These are phyloP conservation scores for Leccinum variabile DNA, from an alignment of 1,284 basidiomycete genomes.

Conservation along the genomic window DNA sequence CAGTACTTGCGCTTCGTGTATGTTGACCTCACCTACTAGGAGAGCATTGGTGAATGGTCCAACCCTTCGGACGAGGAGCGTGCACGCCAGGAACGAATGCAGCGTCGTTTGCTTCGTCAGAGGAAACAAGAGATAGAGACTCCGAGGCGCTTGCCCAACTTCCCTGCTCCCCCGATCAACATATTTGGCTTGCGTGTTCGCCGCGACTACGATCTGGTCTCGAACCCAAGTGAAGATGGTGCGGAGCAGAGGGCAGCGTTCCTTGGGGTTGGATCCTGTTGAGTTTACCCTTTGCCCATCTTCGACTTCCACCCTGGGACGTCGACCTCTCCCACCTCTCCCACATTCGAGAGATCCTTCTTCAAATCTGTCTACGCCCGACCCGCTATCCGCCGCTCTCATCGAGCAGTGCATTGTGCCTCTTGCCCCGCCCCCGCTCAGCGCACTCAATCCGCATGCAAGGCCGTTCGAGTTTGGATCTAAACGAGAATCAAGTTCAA, in stretches of 20 bases:
- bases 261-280: slow-evolving; percentile 41
- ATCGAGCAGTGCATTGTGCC: slow-evolving; percentile 15
- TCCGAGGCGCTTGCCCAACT: slow-evolving; percentile 71
- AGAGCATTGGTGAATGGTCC: slow-evolving; percentile 86
- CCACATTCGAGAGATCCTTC: slow-evolving; percentile 67
- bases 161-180: slow-evolving; percentile 68
- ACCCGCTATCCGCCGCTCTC: slow-evolving; percentile 46
- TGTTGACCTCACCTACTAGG: slow-evolving; percentile 30
- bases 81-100: slow-evolving; percentile 62
- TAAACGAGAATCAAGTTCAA: slow-evolving; percentile 31
- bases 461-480: slow-evolving; percentile 78
- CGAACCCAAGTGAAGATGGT: slow-evolving; percentile 80
- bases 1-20: slow-evolving; percentile 6
- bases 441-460: slow-evolving; percentile 69
- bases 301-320: slow-evolving; percentile 37
- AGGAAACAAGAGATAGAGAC: slow-evolving; percentile 47
- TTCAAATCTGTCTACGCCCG: slow-evolving; percentile 57
- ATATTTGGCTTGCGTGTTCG: slow-evolving; percentile 39
- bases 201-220: slow-evolving; percentile 67
- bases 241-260: slow-evolving; percentile 42
- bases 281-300: slow-evolving; percentile 38
- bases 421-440: slow-evolving; percentile 21
- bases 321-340: slow-evolving; percentile 55
- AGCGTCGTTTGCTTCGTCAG: slow-evolving; percentile 57
- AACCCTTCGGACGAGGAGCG: slow-evolving; percentile 85